These are phyloP conservation scores for Candida boleticola DNA, from an alignment of 805 yeast species.

Conservation along the genomic window DNA sequence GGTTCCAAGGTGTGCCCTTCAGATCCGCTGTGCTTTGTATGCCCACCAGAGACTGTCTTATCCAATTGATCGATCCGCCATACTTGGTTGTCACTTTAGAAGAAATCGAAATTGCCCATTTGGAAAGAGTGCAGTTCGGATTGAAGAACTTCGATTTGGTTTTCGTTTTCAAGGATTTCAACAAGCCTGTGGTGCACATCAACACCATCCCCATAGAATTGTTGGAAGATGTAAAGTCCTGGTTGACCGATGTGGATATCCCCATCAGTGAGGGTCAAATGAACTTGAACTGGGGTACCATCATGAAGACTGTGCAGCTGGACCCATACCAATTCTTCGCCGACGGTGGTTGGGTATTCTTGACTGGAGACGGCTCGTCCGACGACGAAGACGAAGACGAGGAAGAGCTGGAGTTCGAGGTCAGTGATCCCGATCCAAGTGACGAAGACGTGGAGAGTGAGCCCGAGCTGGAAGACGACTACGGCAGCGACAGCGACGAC, in stretches of 20 bases:
- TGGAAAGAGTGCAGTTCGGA: slow-evolving; percentile 97
- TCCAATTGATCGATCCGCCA: slow-evolving; percentile 93
- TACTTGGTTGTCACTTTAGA: slow-evolving; percentile 86
- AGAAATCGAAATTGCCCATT: slow-evolving; percentile 91
- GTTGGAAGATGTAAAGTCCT: slow-evolving; percentile 87
- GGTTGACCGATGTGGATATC: slow-evolving; percentile 97
- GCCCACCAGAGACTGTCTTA: slow-evolving; percentile 96
- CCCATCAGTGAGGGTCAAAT: slow-evolving; percentile 94
- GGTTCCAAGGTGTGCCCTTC: slow-evolving; percentile 96
- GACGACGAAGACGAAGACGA: slow-evolving; percentile 67
- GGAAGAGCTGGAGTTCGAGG: slow-evolving; percentile 71
- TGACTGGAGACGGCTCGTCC: slow-evolving; percentile 79
- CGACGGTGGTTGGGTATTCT: slow-evolving; percentile 96
- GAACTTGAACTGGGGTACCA: slow-evolving; percentile 92
- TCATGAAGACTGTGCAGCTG: slow-evolving; percentile 88
- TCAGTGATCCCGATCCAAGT: slow-evolving; percentile 56
- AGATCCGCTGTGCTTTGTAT: slow-evolving; percentile 91
- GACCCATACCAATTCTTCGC: slow-evolving; percentile 92
- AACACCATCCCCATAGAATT: slow-evolving; percentile 93
- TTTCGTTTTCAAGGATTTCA: slow-evolving; percentile 91
- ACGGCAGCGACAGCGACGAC: slow-evolving; percentile 33
- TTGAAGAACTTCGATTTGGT: slow-evolving; percentile 94
- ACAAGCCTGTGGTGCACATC: slow-evolving; percentile 83
- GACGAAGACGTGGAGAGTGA: slow-evolving; percentile 63
- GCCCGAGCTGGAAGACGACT: slow-evolving; percentile 38